Evolutionary conservation across 1,284 basidiomycete genomes (phyloP), one percentile per base, ranked within the genome.

Genomic region (Singerocomus inundabilis): DNA sequence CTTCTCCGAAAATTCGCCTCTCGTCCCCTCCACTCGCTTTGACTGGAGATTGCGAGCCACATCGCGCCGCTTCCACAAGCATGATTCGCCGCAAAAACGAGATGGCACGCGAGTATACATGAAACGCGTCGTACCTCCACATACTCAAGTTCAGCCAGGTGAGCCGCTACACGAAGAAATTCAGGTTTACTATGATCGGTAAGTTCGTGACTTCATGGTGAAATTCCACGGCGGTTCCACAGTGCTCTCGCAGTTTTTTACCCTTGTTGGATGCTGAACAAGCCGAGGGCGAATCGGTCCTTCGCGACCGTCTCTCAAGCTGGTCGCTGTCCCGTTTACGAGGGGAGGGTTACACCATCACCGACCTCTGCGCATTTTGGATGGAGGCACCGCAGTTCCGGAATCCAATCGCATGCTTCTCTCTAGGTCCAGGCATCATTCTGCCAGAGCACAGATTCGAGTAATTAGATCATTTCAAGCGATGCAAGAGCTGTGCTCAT

Each of bases 261-360:
- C 76, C 79, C 1, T 71, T 91, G 5, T 64, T 92, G 3, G 67
- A 73, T 15, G 75, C 78, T 4, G 90, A 92, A 67, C 81, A 84
- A 62, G 72, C 71, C 1, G 81, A 88, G 57, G 81, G 80, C 34
- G 81, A 85, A 56, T 72, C 72, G 2, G 72, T 78, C 1, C 60
- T 88, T 29, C 73, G 75, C 26, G 73, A 84, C 51, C 79, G 91
- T 31, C 72, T 93, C 13, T 71, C 78, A 1, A 79, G 75, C 21
- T 91, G 88, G 87, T 71, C 80, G 1, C 53, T 84, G 5, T 71
- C 77, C 25, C 74, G 78, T 35, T 70, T 92, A 34, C 68, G 74
- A 51, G 68, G 77, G 24, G 85, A 88, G 59, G 90, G 90, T 0
- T 91, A 86, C 63, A 81, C 82, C 48, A 59, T 91, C 26, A 82